phyloP scores from a whole-genome alignment of 2,329 filamentous ascomycete genomes.

The Byssoonygena ceratinophila region DNA sequence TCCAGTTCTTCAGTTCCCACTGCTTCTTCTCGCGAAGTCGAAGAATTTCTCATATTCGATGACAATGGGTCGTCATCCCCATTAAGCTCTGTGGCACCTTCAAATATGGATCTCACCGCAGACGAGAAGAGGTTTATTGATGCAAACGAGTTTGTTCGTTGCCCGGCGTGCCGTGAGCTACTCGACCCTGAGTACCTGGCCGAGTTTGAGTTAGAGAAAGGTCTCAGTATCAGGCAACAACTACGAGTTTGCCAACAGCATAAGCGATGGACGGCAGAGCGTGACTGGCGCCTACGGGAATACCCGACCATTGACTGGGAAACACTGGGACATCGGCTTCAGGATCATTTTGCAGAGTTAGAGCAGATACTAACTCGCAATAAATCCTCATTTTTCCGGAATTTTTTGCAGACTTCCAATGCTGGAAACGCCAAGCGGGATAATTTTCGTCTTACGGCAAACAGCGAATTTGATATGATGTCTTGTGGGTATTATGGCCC shows the following conservation, averaged over 20 bases:
- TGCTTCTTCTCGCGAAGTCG: slow-evolving; percentile 16
- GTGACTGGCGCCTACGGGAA: slow-evolving; percentile 42
- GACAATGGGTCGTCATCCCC: slow-evolving; percentile 22
- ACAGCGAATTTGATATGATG: slow-evolving; percentile 42
- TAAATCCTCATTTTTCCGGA: slow-evolving; percentile 49
- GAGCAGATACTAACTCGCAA: slow-evolving; percentile 41
- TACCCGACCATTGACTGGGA: slow-evolving; percentile 67
- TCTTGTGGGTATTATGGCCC: slow-evolving; percentile 77
- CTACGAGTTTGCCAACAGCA: slow-evolving; percentile 55
- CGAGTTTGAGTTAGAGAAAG: slow-evolving; percentile 31
- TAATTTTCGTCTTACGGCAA: slow-evolving; percentile 47
- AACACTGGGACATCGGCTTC: slow-evolving; percentile 49
- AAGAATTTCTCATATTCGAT: slow-evolving; percentile 18
- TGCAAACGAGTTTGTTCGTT: slow-evolving; percentile 32
- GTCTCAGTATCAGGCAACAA: slow-evolving; percentile 34
- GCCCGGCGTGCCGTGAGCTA: slow-evolving; percentile 56
- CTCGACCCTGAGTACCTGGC: slow-evolving; percentile 49
- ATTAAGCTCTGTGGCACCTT: slow-evolving; percentile 24
- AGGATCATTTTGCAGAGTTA: slow-evolving; percentile 46
- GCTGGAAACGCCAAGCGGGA: slow-evolving; percentile 46
- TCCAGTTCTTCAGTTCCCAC: slow-evolving; percentile 25
- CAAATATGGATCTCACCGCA: slow-evolving; percentile 18
- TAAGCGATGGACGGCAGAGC: slow-evolving; percentile 45
- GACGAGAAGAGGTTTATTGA: slow-evolving; percentile 16
- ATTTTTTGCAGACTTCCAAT: slow-evolving; percentile 46